Base-by-base conservation (phyloP, 352 stramenopile genomes). In the Globisporangium cylindrosporum region DNA sequence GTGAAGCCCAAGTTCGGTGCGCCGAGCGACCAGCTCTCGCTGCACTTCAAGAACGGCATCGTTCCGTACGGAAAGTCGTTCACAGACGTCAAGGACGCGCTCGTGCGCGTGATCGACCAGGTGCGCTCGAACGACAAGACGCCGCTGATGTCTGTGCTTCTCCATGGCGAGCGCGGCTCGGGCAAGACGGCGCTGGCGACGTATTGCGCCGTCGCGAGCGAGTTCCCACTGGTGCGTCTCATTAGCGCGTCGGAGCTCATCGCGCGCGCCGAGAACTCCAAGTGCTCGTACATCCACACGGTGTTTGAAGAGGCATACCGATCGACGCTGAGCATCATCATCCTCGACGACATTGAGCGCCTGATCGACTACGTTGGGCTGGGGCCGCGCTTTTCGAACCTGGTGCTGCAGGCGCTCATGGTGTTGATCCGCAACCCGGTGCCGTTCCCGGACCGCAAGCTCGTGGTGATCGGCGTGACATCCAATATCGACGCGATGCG, bases 261-360 rank as follows among this genome's bases (percentile, higher is more conserved):
- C 72, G 97, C 97, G 32, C 95, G 95, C 51, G 86, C 86, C 0
- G 98, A 99, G 68, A 92, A 78, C 65, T 80, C 89, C 70, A 99
- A 99, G 81, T 98, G 92, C 67, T 87, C 89, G 68, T 90, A 90
- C 78, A 98, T 98, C 61, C 93, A 98, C 79, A 98, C 92, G 60
- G 80, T 97, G 20, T 98, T 98, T 68, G 89, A 99, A 72, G 97
- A 99, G 80, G 97, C 97, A 5, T 99, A 99, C 80, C 98, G 98
- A 73, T 99, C 94, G 48, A 90, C 97, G 1, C 82, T 99, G 12
- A 99, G 96, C 24, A 93, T 99, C 67, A 99, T 99, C 79, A 97
- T 99, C 67, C 92, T 99, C 54, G 98, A 99, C 80, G 97, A 99
- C 77, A 98, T 99, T 70, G 98, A 99, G 81, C 93, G 98, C 20